Base-by-base conservation (phyloP, 352 stramenopile genomes). In the Phytophthora ohioensis region DNA sequence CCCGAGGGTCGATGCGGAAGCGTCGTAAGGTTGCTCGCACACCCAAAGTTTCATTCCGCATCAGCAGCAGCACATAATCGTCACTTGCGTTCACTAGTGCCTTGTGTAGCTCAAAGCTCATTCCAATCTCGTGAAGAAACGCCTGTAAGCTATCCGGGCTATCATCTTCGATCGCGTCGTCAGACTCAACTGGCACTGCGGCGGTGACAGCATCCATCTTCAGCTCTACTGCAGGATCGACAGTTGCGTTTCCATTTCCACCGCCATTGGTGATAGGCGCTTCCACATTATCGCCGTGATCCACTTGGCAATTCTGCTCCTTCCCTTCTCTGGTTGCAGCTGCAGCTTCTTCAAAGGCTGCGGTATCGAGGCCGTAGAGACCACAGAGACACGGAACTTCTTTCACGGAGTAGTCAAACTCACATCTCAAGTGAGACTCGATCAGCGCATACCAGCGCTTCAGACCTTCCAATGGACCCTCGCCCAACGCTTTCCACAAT, bases 401-500 rank as follows among this genome's bases (percentile, higher is more conserved):
- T 34, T 87, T 89, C 31, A 94, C 82, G 21, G 86, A 91, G 54
- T 93, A 92, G 56, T 93, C 84, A 47, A 94, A 92, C 53, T 94
- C 87, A 36, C 82, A 91, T 34, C 84, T 81, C 45, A 94, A 69
- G 55, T 94, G 87, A 12, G 87, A 92, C 73, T 94, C 87, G 39
- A 92, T 94, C 12, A 92, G 73, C n/a, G 85, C 79, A 67, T 91
- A 92, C 87, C 87, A 95, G 0, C 81, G 78, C 32, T 90, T 86
- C 6, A 93, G 65, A 27, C 87, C 87, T 68, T 92, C 84, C 15
- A 95, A 65, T n/a, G 87, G 87, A 27, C 69, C 79, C 34, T 91
- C 72, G 11, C 76, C 80, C 42, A 88, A 66, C 17, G 78, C 73
- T 60, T 91, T 91, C 87, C 87, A 95, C 39, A 93, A 54, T 68